These are phyloP conservation scores for Colletotrichum chrysophilum DNA, from an alignment of 2,329 filamentous ascomycete species.

Conservation along the genomic window DNA sequence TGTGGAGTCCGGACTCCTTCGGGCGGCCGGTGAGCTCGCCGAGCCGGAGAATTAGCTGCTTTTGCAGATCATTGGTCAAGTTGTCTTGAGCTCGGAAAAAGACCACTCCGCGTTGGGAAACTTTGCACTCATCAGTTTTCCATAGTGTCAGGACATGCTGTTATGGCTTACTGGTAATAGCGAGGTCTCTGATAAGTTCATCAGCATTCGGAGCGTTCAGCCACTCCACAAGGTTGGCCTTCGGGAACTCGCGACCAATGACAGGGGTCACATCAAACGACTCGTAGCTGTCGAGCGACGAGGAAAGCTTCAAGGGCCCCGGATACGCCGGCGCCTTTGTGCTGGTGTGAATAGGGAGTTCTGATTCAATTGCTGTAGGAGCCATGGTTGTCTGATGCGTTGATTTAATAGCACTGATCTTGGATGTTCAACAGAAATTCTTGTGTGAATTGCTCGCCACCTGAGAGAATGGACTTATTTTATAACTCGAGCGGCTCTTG, in stretches of 20 bases:
- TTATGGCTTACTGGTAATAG: constrained; percentile 56
- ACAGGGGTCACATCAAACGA: constrained; percentile 57
- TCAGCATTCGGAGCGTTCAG: constrained; percentile 61
- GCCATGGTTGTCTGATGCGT: constrained; percentile 6
- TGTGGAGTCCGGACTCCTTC: constrained; percentile 60
- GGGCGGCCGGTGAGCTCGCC: constrained; percentile 67
- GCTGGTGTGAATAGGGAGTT: constrained; percentile 8
- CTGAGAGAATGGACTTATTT: not conserved
- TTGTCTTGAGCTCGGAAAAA: constrained; percentile 67
- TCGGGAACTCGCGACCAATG: constrained; percentile 60
- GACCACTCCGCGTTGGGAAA: constrained; percentile 68
- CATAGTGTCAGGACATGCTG: not conserved
- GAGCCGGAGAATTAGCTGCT: constrained; percentile 62
- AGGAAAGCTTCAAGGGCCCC: constrained; percentile 36
- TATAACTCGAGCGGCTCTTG: not conserved
- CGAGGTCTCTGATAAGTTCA: constrained; percentile 62
- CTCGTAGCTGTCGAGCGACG: constrained; percentile 46
- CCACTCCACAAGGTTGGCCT: constrained; percentile 56
- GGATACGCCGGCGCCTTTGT: not conserved
- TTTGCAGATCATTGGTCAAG: constrained; percentile 63
- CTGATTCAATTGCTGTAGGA: constrained; percentile 18
- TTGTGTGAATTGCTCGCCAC: no score
- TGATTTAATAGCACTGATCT: not conserved
- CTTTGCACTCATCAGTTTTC: constrained; percentile 33
- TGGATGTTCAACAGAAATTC: not conserved